Conservation (phyloP, 345 rosid genomes). For the Pseudoturritis turrita region DNA sequence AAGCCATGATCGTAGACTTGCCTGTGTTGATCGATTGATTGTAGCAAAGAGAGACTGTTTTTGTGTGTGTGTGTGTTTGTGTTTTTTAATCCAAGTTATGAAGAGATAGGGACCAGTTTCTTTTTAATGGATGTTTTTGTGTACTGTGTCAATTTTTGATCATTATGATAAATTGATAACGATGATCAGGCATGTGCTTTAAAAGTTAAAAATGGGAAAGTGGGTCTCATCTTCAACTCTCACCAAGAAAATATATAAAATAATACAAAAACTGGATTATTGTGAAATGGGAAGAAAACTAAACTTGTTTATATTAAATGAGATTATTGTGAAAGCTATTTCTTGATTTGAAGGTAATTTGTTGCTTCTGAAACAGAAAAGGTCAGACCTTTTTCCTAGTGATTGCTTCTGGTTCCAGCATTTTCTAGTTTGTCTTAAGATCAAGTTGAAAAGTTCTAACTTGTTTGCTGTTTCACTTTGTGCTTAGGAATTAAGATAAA, state of each 20-base stretch:
- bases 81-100: background rate
- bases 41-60: background rate
- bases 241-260: no score
- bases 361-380: no score
- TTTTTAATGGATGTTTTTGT: constrained; percentile 1
- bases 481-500: no score
- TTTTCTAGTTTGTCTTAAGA: no score
- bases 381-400: no score
- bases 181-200: constrained; percentile 9
- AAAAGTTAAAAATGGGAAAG: background rate
- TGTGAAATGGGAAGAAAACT: background rate
- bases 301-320: no score
- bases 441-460: no score
- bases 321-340: background rate
- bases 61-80: background rate
- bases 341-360: no score
- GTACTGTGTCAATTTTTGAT: background rate
- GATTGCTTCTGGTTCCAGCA: no score
- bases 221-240: background rate
- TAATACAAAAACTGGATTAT: no score
- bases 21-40: constrained; percentile 2
- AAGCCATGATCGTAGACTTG: constrained; percentile 29
- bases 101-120: background rate
- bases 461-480: no score
- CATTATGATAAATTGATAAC: background rate